Base-by-base conservation (phyloP, 2,329 filamentous ascomycete species). In the Ceratocystis lukuohia region DNA sequence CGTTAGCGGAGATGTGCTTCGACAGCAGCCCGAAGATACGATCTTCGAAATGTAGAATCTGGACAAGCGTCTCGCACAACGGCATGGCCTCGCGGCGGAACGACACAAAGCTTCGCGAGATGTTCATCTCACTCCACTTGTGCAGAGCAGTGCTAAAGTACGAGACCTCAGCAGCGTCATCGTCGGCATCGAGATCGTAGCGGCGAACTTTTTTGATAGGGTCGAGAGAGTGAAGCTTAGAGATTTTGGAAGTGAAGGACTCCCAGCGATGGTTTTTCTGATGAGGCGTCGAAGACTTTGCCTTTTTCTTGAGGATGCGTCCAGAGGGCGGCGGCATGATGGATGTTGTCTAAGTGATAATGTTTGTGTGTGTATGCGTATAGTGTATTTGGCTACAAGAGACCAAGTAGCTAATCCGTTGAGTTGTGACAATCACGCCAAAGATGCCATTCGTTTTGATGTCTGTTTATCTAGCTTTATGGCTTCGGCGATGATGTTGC, bases 81-180 rank as follows among this genome's bases (percentile, higher is more conserved):
- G 89, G 86, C 71, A 83, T 80, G 61, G 90, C 85, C 74, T 89
- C 84, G 69, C 86, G 84, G 70, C 86, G 83, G 76, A 99, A 97
- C 53, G 80, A 79, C 62, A 84, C 84, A 73, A 96, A 99, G 45
- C 81, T 83, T 69, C 88, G 86, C 17, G 93, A 91, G 69, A 96
- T 80, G 76, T 97, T 97, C 75, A 96, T 83, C 71, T 97, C 94
- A 65, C 83, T 79, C 94, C 94, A 99, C 82, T 89, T 89, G 69
- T 91, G 85, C 69, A 97, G 79, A 1, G 90, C 86, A 59, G 85
- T 86, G 71, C 86, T 84, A 71, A 99, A 91, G 76, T 96, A 94
- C 22, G 93, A 96, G n/a, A 88, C 88, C 33, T 86, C 84, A 25
- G 86, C 81, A 68, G 86, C 84, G 72, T 87, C 80, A 75, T 92